A percentile compares a stretch with the other conserved stretches of the same genome.
These are phyloP conservation scores for Geum urbanum DNA, from an alignment of 306 rosid genomes.

Conservation along the genomic window DNA sequence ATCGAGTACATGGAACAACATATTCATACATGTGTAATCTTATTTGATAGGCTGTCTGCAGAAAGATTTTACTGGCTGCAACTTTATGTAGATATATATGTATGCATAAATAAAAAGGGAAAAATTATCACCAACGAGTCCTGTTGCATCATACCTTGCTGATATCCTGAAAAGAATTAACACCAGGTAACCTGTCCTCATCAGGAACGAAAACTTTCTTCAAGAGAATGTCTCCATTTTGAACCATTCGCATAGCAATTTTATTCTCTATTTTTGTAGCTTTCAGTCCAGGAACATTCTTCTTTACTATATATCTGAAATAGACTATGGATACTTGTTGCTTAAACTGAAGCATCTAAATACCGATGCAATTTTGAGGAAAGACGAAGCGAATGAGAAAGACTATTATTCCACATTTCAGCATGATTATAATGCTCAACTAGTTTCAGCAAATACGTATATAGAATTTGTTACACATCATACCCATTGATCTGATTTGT, in stretches of 20 bases:
- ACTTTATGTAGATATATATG: no score
- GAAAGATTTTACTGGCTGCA: no score
- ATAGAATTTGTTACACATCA: neutral
- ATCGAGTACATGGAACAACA: no score
- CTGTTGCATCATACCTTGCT: conserved; percentile 50
- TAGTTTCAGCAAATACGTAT: neutral
- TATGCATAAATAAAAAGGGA: neutral
- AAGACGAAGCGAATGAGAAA: neutral
- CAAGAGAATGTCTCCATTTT: conserved; percentile 82
- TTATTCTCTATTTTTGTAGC: conserved; percentile 80
- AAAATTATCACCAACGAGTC: neutral
- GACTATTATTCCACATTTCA: neutral
- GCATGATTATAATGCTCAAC: neutral
- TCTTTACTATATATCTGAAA: conserved; percentile 69
- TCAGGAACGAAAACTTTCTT: conserved; percentile 68
- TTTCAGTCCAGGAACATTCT: conserved; percentile 74
- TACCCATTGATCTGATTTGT: conserved; percentile 88
- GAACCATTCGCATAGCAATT: conserved; percentile 85
- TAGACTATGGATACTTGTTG: conserved; percentile 8
- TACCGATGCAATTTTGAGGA: neutral
- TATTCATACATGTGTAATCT: no score
- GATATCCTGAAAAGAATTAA: conserved; percentile 83
- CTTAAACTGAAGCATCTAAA: neutral
- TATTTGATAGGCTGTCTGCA: no score
- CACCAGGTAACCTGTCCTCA: conserved; percentile 71